phyloP scores from a whole-genome alignment of 2,329 filamentous ascomycete species.

The Pseudogymnoascus verrucosus region DNA sequence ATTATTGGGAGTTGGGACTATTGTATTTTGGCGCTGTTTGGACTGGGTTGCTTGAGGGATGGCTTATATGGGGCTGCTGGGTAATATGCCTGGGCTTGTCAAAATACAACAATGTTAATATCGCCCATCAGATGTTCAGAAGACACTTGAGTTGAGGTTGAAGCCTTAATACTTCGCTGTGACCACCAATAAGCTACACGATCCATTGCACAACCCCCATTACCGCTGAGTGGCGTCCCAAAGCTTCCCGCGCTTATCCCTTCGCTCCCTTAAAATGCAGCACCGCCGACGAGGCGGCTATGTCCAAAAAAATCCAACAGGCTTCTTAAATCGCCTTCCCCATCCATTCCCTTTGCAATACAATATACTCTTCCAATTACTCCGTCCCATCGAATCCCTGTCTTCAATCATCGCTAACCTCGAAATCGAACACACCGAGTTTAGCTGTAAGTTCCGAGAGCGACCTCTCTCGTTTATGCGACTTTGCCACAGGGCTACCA shows the following conservation, averaged over 20 bases:
- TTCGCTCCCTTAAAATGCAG: conserved; percentile 3
- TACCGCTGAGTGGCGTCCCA: neutral
- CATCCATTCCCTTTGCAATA: neutral
- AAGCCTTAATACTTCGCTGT: neutral
- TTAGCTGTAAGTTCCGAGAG: conserved; percentile 19
- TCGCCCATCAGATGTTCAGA: neutral
- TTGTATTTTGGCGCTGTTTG: neutral
- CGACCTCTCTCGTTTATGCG: conserved; percentile 35
- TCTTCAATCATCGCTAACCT: neutral
- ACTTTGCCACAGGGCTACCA: conserved; percentile 37
- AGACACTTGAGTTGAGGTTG: neutral
- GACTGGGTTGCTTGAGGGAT: neutral
- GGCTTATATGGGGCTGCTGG: neutral
- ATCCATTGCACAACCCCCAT: neutral
- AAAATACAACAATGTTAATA: neutral
- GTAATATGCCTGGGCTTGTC: neutral
- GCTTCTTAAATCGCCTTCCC: conserved; percentile 2
- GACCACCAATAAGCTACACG: neutral
- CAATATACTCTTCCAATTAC: neutral
- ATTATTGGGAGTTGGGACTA: neutral
- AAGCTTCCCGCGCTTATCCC: conserved; percentile 3
- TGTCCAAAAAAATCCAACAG: conserved; percentile 7
- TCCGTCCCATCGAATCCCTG: neutral
- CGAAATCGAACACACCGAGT: neutral
- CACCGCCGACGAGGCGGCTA: neutral